A percentile compares a stretch with the other conserved stretches of the same genome.
Evolutionary conservation across 192 early-diverging fungal genomes (phyloP).

Genomic region (Rhizoclosmatium globosum): DNA sequence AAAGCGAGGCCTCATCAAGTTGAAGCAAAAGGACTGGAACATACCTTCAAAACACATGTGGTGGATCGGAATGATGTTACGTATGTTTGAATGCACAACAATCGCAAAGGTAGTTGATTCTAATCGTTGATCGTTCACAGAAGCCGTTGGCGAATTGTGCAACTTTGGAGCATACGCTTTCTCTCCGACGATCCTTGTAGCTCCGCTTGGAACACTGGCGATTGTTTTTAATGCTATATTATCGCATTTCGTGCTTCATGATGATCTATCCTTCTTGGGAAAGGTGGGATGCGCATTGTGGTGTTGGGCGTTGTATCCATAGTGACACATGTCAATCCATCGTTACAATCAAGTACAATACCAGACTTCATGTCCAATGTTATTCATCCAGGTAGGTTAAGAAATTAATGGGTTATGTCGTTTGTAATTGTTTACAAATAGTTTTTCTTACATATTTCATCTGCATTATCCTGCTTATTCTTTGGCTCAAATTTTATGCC

Average conservation of each 20-base stretch:
- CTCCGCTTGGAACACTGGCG: conserved; percentile 90
- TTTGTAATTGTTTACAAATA: conserved; percentile 26
- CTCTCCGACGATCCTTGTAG: conserved; percentile 93
- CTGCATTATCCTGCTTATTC: conserved; percentile 43
- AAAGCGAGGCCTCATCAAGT: conserved; percentile 84
- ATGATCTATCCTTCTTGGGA: conserved; percentile 63
- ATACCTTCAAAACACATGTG: conserved; percentile 71
- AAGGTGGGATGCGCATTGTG: conserved; percentile 71
- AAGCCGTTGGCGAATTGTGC: conserved; percentile 91
- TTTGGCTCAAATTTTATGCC: conserved; percentile 60
- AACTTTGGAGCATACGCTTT: conserved; percentile 98
- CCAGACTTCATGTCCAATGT: conserved; percentile 56
- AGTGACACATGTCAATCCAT: conserved; percentile 57
- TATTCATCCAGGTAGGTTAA: conserved; percentile 56
- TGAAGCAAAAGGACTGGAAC: conserved; percentile 33
- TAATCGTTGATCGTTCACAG: no score
- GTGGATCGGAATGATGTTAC: conserved; percentile 87
- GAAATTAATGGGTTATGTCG: not conserved
- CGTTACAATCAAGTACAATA: conserved; percentile 47
- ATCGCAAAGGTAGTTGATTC: no score
- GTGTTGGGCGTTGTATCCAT: conserved; percentile 67
- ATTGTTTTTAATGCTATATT: conserved; percentile 80
- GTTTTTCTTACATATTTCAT: conserved; percentile 60
- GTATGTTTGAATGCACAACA: no score
- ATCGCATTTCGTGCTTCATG: conserved; percentile 67